Base-by-base conservation (phyloP, 257 asterid species). In the Striga asiatica region DNA sequence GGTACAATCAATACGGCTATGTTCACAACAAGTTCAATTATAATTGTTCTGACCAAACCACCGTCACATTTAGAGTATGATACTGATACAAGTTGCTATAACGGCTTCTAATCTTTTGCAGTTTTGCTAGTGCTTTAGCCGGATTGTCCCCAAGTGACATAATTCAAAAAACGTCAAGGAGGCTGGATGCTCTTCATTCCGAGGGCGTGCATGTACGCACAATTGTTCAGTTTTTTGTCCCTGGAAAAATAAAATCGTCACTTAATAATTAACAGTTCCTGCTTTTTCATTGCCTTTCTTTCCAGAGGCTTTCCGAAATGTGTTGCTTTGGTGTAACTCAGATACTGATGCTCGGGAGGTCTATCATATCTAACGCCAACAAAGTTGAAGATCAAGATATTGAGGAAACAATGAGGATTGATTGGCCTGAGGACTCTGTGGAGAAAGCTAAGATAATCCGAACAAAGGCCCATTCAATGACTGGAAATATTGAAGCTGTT, bases 181-280 rank as follows among this genome's bases (percentile, higher is more conserved):
- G 99, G 69, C 93, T 92, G 59, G 99, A 87, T 65, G 64, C 86
- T 71, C 94, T 92, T 74, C 95, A 92, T 68, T 88, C 97, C 54
- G 99, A 92, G 86, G 94, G 99, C 60, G 84, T 92, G 70, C 99
- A 92, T 73, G 99, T 92, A 84, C 46, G 95, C 52, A 56, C 46
- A 58, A 54, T 39, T 58, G 49, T 64, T 59, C 9, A n/a, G n/a
- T n/a, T 51, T 64, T 62, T 58, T 45, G 29, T 58, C 57, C 2
- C 50, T 38, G n/a, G 48, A 34, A 31, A 20, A 51, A 2, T 27
- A 34, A 62, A 10, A 6, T 37, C 24, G 19, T 39, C 25, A 16
- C 29, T 57, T 7, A 63, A 5, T 52, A 57, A 46, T 42, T 55
- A 56, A 29, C 24, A 43, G 18, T 3, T 53, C 50, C 31, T 58